Conservation (phyloP, 345 rosid species). For the Linum tenue region DNA sequence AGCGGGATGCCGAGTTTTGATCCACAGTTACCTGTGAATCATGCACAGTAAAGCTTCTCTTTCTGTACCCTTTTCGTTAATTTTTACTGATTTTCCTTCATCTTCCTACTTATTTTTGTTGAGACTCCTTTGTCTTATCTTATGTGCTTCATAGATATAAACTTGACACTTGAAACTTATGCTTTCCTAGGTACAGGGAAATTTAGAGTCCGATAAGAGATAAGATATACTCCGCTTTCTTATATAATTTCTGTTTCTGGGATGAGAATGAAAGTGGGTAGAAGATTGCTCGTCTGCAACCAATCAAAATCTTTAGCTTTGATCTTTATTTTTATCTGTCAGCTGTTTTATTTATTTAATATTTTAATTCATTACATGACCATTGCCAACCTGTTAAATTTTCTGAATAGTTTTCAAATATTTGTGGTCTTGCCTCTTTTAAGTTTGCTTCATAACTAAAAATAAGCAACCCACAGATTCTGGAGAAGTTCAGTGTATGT, state of each 20-base stretch:
- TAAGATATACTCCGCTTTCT: no score
- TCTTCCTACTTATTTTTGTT: background rate
- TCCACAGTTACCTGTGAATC: constrained; percentile 19
- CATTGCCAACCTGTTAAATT: no score
- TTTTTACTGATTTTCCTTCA: background rate
- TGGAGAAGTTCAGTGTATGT: background rate
- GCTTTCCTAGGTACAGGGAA: no score
- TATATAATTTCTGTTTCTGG: no score
- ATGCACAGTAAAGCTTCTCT: constrained; percentile 24
- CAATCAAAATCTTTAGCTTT: no score
- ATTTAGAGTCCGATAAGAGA: no score
- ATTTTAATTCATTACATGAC: no score
- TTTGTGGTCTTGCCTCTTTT: background rate
- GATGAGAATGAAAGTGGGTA: no score
- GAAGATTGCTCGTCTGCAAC: no score
- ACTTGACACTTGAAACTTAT: no score
- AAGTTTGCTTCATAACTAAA: background rate
- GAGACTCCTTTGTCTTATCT: background rate
- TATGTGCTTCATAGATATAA: background rate
- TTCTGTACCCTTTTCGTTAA: background rate
- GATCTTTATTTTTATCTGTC: no score
- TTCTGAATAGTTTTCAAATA: background rate
- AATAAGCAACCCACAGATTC: background rate
- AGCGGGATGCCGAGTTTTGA: constrained; percentile 40
- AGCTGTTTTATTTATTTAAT: no score